These are phyloP conservation scores for Candida glaebosa DNA, from an alignment of 805 yeast species.

Conservation along the genomic window DNA sequence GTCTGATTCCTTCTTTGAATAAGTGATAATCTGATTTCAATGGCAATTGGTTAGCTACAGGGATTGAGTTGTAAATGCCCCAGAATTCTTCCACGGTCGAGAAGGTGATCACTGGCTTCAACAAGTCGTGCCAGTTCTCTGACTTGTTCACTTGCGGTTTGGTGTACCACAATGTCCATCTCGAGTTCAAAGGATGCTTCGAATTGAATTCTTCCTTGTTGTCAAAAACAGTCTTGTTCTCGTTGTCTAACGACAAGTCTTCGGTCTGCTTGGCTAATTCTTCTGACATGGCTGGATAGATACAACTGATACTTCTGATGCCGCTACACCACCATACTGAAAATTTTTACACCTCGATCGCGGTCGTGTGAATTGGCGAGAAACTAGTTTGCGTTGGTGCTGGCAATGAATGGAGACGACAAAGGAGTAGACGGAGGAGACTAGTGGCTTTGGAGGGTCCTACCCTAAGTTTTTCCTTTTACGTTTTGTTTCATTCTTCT, in stretches of 20 bases:
- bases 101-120: slow-evolving; percentile 90
- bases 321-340: slow-evolving; percentile 1
- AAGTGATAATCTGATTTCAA: slow-evolving; percentile 90
- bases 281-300: slow-evolving; percentile 32
- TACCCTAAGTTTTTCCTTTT: too few relatives aligned
- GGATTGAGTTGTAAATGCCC: slow-evolving; percentile 95
- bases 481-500: too few relatives aligned
- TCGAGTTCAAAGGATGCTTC: slow-evolving; percentile 84
- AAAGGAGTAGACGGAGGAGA: too few relatives aligned
- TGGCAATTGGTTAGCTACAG: slow-evolving; percentile 88
- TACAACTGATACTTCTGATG: not conserved
- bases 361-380: slow-evolving; percentile 5
- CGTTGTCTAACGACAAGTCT: slow-evolving; percentile 37
- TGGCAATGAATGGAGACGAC: too few relatives aligned
- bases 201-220: slow-evolving; percentile 63
- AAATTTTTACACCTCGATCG: slow-evolving; percentile 1
- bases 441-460: too few relatives aligned
- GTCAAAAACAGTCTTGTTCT: slow-evolving; percentile 50
- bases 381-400: too few relatives aligned
- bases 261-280: slow-evolving; percentile 44
- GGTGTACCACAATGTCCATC: slow-evolving; percentile 97
- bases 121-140: slow-evolving; percentile 88
- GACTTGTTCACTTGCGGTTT: slow-evolving; percentile 78
- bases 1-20: slow-evolving; percentile 89
- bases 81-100: slow-evolving; percentile 97